These are phyloP conservation scores for Chaetomium strumarium DNA, from an alignment of 2,329 filamentous ascomycete species.

Conservation along the genomic window DNA sequence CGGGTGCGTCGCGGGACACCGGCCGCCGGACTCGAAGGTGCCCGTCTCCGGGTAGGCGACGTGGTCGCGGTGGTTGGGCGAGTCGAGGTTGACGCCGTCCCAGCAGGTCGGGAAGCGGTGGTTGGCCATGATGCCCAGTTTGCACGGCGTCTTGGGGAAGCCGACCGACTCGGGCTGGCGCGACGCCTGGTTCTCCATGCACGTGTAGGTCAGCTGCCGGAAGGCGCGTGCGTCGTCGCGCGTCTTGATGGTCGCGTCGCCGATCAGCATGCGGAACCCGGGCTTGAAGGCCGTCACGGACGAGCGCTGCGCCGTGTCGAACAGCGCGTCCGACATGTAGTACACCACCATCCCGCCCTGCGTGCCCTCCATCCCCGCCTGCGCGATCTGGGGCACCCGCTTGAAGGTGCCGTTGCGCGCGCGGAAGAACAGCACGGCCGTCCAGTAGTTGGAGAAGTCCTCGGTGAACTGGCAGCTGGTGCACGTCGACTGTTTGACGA, in stretches of 20 bases:
- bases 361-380: slow-evolving; percentile 35
- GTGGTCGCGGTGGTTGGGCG: slow-evolving; percentile 40
- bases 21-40: slow-evolving; percentile 39
- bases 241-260: slow-evolving; percentile 30
- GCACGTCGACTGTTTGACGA: slow-evolving; percentile 20
- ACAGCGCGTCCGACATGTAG: slow-evolving; percentile 39
- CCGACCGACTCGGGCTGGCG: slow-evolving; percentile 35
- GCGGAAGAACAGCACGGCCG: slow-evolving; percentile 25
- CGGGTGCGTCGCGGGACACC: slow-evolving; percentile 29
- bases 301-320: slow-evolving; percentile 31
- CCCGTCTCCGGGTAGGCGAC: slow-evolving; percentile 39
- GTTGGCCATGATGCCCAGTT: slow-evolving; percentile 39
- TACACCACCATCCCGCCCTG: slow-evolving; percentile 42
- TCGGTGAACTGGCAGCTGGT: slow-evolving; percentile 25
- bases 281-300: slow-evolving; percentile 39
- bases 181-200: slow-evolving; percentile 34
- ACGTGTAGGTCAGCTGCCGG: slow-evolving; percentile 37
- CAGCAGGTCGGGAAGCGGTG: slow-evolving; percentile 46
- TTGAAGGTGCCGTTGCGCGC: slow-evolving; percentile 24
- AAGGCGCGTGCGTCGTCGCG: slow-evolving; percentile 32
- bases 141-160: slow-evolving; percentile 36
- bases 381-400: slow-evolving; percentile 19
- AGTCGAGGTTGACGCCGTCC: slow-evolving; percentile 45
- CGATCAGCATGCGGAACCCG: slow-evolving; percentile 40
- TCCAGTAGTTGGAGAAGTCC: slow-evolving; percentile 28